phyloP scores from a whole-genome alignment of 2,329 filamentous ascomycete species.

The Trichoderma sp. region DNA sequence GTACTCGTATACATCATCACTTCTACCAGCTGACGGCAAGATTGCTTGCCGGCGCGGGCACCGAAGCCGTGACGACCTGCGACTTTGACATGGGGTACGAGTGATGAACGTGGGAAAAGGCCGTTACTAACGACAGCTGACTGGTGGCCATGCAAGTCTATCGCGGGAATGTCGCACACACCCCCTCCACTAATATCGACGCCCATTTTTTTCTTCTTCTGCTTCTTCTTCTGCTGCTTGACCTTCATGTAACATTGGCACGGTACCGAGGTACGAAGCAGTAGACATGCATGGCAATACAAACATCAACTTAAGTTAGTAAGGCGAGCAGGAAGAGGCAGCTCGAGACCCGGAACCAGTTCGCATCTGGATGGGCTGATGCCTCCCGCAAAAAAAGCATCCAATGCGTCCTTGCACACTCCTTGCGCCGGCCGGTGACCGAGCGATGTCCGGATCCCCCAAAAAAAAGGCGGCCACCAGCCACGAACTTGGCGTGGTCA shows the following conservation, averaged over 20 bases:
- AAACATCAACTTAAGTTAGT: neutral
- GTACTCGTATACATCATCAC: neutral
- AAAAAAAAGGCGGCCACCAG: neutral
- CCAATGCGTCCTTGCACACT: neutral
- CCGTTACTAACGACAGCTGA: slow-evolving; percentile 16
- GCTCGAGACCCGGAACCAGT: neutral
- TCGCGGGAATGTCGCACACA: slow-evolving; percentile 17
- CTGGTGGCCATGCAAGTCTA: slow-evolving; percentile 14
- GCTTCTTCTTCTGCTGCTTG: neutral
- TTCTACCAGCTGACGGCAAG: neutral
- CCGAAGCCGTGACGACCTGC: neutral
- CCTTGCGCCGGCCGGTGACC: slow-evolving; percentile 6
- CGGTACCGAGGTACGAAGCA: neutral
- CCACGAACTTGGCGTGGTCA: neutral
- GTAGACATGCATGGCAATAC: neutral
- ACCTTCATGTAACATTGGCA: neutral
- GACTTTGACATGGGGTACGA: neutral
- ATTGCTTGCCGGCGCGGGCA: neutral
- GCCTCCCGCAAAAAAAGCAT: neutral
- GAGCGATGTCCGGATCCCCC: neutral
- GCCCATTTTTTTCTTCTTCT: neutral
- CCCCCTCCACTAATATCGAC: slow-evolving; percentile 10
- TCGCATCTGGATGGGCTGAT: neutral
- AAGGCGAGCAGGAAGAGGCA: neutral
- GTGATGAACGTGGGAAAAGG: slow-evolving; percentile 9